A percentile compares a stretch with the other conserved stretches of the same genome.
These are phyloP conservation scores for Solanum hybrid DNA, from an alignment of 305 asterid genomes.

Conservation along the genomic window DNA sequence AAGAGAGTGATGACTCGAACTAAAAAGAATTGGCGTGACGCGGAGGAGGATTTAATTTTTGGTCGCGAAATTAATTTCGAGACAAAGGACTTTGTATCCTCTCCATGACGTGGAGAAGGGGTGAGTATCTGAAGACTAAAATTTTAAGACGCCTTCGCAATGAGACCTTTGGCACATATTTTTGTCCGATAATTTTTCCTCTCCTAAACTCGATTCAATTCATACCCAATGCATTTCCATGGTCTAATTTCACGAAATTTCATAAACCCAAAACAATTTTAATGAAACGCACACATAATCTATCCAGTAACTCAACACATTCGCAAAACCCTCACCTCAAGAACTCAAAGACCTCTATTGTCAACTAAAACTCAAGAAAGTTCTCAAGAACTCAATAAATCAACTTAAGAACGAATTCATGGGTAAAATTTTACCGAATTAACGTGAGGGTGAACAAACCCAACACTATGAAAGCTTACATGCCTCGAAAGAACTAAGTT, in stretches of 20 bases:
- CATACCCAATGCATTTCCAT: neutral
- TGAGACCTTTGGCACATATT: neutral
- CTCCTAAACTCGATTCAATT: neutral
- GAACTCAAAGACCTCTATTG: neutral
- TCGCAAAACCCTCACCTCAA: neutral
- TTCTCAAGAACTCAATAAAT: neutral
- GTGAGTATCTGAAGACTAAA: neutral
- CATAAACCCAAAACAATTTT: no score
- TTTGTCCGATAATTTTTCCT: neutral
- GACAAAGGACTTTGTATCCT: neutral
- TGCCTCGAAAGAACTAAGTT: neutral
- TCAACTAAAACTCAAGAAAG: neutral
- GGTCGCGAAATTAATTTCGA: neutral
- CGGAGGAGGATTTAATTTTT: neutral
- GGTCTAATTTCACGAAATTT: neutral
- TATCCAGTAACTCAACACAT: neutral
- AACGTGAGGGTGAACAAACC: neutral
- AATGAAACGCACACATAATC: no score
- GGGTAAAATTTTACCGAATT: neutral
- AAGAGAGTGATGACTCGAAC: neutral
- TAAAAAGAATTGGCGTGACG: neutral
- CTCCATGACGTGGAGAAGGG: rapidly evolving
- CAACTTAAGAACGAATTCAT: neutral
- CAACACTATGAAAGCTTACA: no score
- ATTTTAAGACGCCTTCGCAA: rapidly evolving